Base-by-base conservation (phyloP, 73 alveolate genomes). In the Breviolum minutum region DNA sequence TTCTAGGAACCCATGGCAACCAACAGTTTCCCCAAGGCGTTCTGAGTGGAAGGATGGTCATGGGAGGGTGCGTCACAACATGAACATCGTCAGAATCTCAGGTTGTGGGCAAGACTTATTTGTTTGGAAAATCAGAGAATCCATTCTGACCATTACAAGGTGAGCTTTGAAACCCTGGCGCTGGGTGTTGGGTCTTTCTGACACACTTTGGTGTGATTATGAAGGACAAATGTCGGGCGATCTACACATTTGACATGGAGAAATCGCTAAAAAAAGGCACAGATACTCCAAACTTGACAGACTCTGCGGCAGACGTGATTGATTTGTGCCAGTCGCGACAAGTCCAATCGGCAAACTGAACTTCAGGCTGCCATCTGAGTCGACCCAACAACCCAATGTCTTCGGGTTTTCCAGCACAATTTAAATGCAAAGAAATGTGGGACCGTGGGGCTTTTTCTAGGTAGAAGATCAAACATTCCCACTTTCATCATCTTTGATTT, bases 311-410 rank as follows among this genome's bases (percentile, higher is more conserved):
- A 40, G 54, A 19, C 54, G 17, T 71, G 32, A 71, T 16, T 20
- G 81, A 40, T 40, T 40, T 40, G 54, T 40, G 86, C 88, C 88
- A 80, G 88, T 9, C 88, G 88, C 8, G 63, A 77, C 22, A 80
- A 80, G 88, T 80, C 88, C n/a, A 80, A 80, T 63, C 32, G 54
- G 24, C 68, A 80, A 80, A 80, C 68, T 80, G 88, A 80, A 8
- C 88, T 80, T 16, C 88, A 80, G 88, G 88, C 68, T 40, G 30
- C 16, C 10, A 66, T 26, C 12, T 10, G 27, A 11, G 26, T 10
- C n/a, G n/a, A n/a, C 11, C 5, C 5, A 63, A 30, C 62, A 3
- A 40, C 54, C 54, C 54, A 40, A 40, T 40, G 54, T 40, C 54
- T 40, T 40, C 54, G 54, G 54, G 54, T 40, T 40, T 40, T 40